A percentile compares a stretch with the other conserved stretches of the same genome.
phyloP scores from a whole-genome alignment of 2,329 filamentous ascomycete genomes.

The Xylaria sp. region DNA sequence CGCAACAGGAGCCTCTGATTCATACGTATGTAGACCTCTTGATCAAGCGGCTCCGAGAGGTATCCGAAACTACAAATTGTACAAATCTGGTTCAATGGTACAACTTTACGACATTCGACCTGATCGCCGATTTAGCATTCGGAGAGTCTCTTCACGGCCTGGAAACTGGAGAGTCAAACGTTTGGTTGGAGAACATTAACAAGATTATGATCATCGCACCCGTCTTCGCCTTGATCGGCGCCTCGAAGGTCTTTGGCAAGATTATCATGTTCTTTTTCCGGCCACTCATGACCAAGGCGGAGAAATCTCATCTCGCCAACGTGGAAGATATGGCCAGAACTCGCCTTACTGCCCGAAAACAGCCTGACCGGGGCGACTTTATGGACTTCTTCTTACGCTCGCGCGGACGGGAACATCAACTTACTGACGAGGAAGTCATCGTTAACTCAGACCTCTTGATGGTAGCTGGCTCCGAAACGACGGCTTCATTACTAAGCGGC shows the following conservation, averaged over 20 bases:
- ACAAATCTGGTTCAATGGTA: conserved; percentile 44
- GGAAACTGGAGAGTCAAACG: conserved; percentile 44
- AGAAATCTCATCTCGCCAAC: conserved; percentile 34
- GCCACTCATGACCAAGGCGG: conserved; percentile 34
- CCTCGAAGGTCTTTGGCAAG: conserved; percentile 22
- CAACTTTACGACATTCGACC: conserved; percentile 39
- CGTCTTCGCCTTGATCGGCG: conserved; percentile 27
- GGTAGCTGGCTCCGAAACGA: conserved; percentile 41
- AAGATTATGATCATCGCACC: conserved; percentile 31
- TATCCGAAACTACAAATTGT: conserved; percentile 23
- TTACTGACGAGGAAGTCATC: conserved; percentile 40
- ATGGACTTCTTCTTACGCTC: conserved; percentile 40
- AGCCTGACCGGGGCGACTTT: conserved; percentile 39
- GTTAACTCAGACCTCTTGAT: conserved; percentile 40
- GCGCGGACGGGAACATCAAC: conserved; percentile 35
- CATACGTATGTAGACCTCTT: conserved; percentile 41
- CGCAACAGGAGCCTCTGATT: conserved; percentile 44
- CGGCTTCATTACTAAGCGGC: conserved; percentile 36
- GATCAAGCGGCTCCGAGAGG: conserved; percentile 35
- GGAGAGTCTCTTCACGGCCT: conserved; percentile 39
- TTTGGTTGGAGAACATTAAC: conserved; percentile 35
- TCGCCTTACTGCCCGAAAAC: conserved; percentile 32
- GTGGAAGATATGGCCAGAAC: conserved; percentile 30
- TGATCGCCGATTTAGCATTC: conserved; percentile 36
- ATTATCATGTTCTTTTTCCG: conserved; percentile 29